A percentile compares a stretch with the other conserved stretches of the same genome.
Evolutionary conservation across 2,329 filamentous ascomycete species (phyloP).

Genomic region (Byssothecium circinans): DNA sequence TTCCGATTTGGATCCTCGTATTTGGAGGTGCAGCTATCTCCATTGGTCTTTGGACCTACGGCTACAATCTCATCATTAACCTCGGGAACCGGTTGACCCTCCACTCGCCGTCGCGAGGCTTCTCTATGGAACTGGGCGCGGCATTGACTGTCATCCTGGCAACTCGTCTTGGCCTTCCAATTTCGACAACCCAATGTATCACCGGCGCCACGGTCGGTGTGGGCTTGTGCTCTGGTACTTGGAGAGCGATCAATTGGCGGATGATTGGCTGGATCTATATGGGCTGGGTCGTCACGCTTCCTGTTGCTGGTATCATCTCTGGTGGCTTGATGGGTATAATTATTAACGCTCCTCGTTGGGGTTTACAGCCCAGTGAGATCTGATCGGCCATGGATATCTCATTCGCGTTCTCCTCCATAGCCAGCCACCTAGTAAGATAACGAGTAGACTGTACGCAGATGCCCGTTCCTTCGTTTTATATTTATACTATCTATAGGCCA

Average conservation of each 20-base stretch:
- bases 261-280: slow-evolving; percentile 47
- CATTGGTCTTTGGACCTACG: slow-evolving; percentile 63
- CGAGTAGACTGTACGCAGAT: too few relatives aligned
- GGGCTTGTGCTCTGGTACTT: slow-evolving; percentile 36
- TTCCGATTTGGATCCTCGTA: slow-evolving; percentile 62
- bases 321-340: slow-evolving; percentile 65
- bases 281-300: slow-evolving; percentile 51
- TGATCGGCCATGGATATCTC: slow-evolving; percentile 20
- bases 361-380: slow-evolving; percentile 6
- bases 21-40: slow-evolving; percentile 55
- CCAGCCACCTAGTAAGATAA: too few relatives aligned
- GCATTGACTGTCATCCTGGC: slow-evolving; percentile 66
- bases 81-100: slow-evolving; percentile 64
- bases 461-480: too few relatives aligned
- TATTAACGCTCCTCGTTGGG: slow-evolving; percentile 58
- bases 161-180: slow-evolving; percentile 59
- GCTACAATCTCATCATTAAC: slow-evolving; percentile 66
- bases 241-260: slow-evolving; percentile 49
- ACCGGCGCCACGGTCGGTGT: slow-evolving; percentile 38
- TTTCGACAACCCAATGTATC: slow-evolving; percentile 62
- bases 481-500: too few relatives aligned
- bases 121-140: slow-evolving; percentile 46
- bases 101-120: slow-evolving; percentile 62
- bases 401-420: too few relatives aligned
- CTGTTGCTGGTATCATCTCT: slow-evolving; percentile 52